phyloP scores from a whole-genome alignment of 306 rosid species.

The cucumber (Cucumis sativus) region DNA sequence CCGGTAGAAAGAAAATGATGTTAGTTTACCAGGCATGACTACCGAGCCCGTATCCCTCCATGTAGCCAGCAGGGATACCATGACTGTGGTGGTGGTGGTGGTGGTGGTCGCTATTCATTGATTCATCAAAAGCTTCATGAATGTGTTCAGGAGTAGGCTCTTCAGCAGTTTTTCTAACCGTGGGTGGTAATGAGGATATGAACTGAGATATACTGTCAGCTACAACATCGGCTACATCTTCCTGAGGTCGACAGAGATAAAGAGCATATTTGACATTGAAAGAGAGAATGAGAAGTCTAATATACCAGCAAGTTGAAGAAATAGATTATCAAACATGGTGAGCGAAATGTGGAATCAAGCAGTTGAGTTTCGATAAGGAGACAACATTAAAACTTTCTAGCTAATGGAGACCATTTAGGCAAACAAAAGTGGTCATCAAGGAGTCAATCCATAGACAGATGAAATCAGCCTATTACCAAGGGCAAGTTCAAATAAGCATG shows the following conservation, averaged over 20 bases:
- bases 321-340: not conserved
- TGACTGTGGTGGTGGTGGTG: constrained; percentile 20
- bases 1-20: not conserved
- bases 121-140: constrained; percentile 50
- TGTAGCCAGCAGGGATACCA: constrained; percentile 34
- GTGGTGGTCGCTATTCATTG: constrained; percentile 22
- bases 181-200: constrained; percentile 57
- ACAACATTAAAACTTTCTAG: not conserved
- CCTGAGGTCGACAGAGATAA: constrained; percentile 29
- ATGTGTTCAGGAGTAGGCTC: constrained; percentile 43
- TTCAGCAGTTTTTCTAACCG: constrained; percentile 47
- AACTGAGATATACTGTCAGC: constrained; percentile 56
- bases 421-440: not conserved
- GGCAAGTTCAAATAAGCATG: not conserved
- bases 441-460: not conserved
- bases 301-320: too few relatives aligned
- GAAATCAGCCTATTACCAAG: not conserved
- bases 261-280: not conserved
- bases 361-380: not conserved
- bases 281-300: not conserved
- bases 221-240: constrained; percentile 50
- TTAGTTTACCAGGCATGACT: constrained; percentile 39
- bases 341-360: not conserved
- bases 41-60: constrained; percentile 63
- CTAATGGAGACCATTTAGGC: not conserved